Conservation (phyloP, 2,329 filamentous ascomycete species). For the Nothophoma quercina region DNA sequence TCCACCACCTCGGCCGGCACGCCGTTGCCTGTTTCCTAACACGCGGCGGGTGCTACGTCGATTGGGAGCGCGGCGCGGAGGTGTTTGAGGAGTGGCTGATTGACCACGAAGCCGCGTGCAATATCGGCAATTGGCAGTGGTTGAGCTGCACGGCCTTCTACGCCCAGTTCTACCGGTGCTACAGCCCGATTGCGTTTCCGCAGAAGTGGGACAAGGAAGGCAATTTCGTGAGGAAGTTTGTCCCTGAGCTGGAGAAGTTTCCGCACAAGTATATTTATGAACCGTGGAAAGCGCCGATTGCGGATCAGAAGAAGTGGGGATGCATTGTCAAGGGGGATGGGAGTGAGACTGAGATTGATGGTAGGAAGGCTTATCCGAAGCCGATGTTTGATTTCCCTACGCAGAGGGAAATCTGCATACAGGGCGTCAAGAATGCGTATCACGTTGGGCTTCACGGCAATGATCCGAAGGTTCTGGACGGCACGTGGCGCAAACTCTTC, state of each 20-base stretch:
- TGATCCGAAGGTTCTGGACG: constrained; percentile 67
- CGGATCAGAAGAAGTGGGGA: constrained; percentile 73
- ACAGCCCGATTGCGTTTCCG: constrained; percentile 74
- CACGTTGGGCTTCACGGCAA: constrained; percentile 69
- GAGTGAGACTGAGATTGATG: constrained; percentile 49
- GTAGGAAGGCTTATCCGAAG: constrained; percentile 67
- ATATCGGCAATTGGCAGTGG: constrained; percentile 82
- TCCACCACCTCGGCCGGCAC: constrained; percentile 79
- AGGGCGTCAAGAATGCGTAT: constrained; percentile 76
- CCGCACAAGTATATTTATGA: constrained; percentile 79
- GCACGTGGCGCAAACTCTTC: constrained; percentile 63
- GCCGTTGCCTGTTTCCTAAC: constrained; percentile 84
- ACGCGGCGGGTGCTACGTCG: constrained; percentile 77
- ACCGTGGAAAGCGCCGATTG: constrained; percentile 75
- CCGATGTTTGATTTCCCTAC: constrained; percentile 79
- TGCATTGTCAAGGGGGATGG: constrained; percentile 64
- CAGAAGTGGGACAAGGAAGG: constrained; percentile 79
- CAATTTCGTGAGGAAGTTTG: constrained; percentile 67
- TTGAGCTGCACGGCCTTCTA: constrained; percentile 78
- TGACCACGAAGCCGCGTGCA: constrained; percentile 77
- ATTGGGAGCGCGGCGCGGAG: constrained; percentile 80
- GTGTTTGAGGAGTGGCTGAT: constrained; percentile 80
- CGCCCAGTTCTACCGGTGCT: constrained; percentile 74
- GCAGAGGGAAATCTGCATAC: constrained; percentile 68
- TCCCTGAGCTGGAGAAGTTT: constrained; percentile 70